Conservation (phyloP, 345 rosid species). For the Sapria himalayana region DNA sequence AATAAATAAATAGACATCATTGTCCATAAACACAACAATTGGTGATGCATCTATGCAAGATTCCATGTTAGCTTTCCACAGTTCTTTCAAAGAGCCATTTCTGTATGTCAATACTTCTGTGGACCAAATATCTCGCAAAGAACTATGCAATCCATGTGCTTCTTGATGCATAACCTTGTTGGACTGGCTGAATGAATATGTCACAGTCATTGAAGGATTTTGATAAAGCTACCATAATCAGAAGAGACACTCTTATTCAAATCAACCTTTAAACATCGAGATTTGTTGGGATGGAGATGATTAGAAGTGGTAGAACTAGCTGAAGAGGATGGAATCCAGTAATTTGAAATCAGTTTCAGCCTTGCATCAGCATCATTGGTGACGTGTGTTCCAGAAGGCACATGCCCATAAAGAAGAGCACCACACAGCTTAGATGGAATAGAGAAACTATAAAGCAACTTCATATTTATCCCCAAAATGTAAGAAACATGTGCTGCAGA, state of each 20-base stretch:
- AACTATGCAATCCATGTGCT: constrained; percentile 10
- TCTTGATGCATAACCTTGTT: constrained; percentile 38
- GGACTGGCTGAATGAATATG: constrained; percentile 57
- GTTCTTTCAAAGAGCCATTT: constrained; percentile 24
- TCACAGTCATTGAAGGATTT: constrained; percentile 11
- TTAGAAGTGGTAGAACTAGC: constrained; percentile 11
- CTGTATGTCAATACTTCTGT: constrained; percentile 21
- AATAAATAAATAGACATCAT: constrained; percentile 46
- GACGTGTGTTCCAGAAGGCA: constrained; percentile 10
- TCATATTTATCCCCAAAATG: constrained; percentile 63
- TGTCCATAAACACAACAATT: constrained; percentile 34
- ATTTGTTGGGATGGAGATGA: constrained; percentile 6
- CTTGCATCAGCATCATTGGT: constrained; percentile 10
- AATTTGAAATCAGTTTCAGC: constrained; percentile 14
- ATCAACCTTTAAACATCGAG: constrained; percentile 37
- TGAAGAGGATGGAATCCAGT: constrained; percentile 9
- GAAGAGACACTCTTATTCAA: constrained; percentile 9
- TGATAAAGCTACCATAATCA: constrained; percentile 18
- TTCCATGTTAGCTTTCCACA: constrained; percentile 79
- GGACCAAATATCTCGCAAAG: constrained; percentile 14
- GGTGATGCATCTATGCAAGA: constrained; percentile 96
- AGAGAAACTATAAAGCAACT: constrained; percentile 46
- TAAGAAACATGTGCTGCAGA: constrained; percentile 75
- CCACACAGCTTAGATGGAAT: constrained; percentile 45
- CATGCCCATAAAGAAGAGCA: constrained; percentile 25